Base-by-base conservation (phyloP, 75 land plant species). In the Azolla pinnata region DNA sequence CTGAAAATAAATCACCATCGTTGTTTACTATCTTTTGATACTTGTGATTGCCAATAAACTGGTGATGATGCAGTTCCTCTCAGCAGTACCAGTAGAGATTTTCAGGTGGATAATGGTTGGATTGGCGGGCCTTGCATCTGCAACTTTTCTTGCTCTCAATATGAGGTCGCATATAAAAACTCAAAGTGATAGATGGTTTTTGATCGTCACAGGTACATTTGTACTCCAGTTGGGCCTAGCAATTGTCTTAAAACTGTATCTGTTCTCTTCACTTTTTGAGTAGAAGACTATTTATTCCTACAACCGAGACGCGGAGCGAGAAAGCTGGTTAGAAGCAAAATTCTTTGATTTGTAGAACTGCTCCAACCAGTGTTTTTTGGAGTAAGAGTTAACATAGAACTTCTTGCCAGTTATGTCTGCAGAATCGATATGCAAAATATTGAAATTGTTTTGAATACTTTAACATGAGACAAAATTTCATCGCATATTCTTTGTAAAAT, bases 21-120 rank as follows among this genome's bases (percentile, higher is more conserved):
- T 12, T 35, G 40, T 35, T 35, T 35, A 35, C 40, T 5, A 5
- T 35, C 40, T 12, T 35, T 35, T 5, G 10, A 5, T 5, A 35
- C 40, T 35, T 35, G 10, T 5, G 10, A 35, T 12, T 35, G 40
- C 5, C 40, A 35, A 35, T 35, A 35, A 12, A 5, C 64, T 38
- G 56, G 18, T 59, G 21, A 45, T 54, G 49, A 60, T 58, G 67
- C 90, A 93, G 98, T 85, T 95, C 45, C 71, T 93, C 23, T 93
- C 96, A 3, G 73, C 88, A 20, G 82, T 86, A 29, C 98, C 98
- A 23, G 49, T 76, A 46, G 96, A 93, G 61, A 83, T 85, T 18
- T 90, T 93, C 69, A 81, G 88, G 62, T 93, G 98, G 98, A 81
- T 81, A 2, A 57, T 89, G 54, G 96, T 83, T n/a, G 98, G 87